Percentiles rank a stretch among this genome's conserved stretches.
Conservation (phyloP, 768 basidiomycete genomes). For the Lentinus brumalis region DNA sequence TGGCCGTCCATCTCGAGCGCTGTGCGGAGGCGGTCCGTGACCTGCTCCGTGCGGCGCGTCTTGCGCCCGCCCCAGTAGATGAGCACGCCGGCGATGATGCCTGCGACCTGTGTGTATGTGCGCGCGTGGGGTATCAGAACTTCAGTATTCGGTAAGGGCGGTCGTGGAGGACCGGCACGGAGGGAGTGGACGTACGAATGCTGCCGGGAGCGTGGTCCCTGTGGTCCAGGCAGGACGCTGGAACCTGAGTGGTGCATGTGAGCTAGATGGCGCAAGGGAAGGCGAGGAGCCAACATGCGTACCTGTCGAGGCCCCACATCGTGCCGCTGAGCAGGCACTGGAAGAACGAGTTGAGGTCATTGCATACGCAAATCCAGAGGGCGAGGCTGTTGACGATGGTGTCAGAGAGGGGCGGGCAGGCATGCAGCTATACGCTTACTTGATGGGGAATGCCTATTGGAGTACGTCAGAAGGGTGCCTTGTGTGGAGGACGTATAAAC, state of each 20-base stretch:
- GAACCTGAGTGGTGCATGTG: slow-evolving; percentile 40
- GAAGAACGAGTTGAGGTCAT: slow-evolving; percentile 80
- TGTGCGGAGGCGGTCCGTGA: slow-evolving; percentile 58
- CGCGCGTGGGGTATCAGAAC: neutral
- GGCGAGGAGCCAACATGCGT: slow-evolving; percentile 2
- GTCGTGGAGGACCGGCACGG: neutral
- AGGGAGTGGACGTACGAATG: slow-evolving; percentile 57
- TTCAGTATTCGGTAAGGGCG: neutral
- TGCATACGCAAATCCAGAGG: slow-evolving; percentile 69
- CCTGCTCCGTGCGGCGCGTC: slow-evolving; percentile 68
- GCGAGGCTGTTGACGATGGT: slow-evolving; percentile 48
- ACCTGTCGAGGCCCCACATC: slow-evolving; percentile 83
- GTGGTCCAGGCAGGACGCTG: slow-evolving; percentile 71
- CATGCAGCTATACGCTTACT: slow-evolving; percentile 38
- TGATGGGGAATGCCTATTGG: slow-evolving; percentile 68
- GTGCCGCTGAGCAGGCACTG: slow-evolving; percentile 72
- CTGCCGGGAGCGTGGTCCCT: slow-evolving; percentile 66
- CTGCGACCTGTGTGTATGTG: slow-evolving; percentile 33
- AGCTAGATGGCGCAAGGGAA: neutral
- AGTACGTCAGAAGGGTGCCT: slow-evolving; percentile 21
- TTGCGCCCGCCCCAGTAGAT: slow-evolving; percentile 75
- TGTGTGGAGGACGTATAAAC: slow-evolving; percentile 17
- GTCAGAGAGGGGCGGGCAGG: neutral
- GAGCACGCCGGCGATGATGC: slow-evolving; percentile 69
- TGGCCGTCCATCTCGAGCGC: slow-evolving; percentile 40